Evolutionary conservation across 176 grass and related monocot species (phyloP).

Genomic region (Carex pumila): DNA sequence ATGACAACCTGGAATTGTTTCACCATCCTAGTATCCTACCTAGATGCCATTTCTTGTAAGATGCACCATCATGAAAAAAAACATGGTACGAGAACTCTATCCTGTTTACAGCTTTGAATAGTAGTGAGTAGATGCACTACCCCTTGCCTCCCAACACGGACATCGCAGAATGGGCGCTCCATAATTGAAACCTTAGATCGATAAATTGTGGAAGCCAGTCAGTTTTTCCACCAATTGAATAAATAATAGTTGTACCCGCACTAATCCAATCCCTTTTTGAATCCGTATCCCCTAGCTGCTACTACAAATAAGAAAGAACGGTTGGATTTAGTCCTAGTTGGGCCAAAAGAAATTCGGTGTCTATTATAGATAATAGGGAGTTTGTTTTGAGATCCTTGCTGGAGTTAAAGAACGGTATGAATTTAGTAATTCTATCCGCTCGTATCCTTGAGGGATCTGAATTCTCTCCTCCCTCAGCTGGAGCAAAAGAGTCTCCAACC

Average conservation of each 20-base stretch:
- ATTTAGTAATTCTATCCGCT: no score
- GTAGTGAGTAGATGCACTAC: neutral
- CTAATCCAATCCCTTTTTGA: neutral
- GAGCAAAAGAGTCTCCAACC: no score
- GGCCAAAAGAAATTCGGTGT: no score
- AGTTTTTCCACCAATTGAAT: constrained; percentile 8
- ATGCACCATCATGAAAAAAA: neutral
- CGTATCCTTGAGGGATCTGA: no score
- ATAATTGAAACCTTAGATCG: neutral
- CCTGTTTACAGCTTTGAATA: neutral
- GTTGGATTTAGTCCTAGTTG: no score
- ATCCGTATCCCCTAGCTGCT: no score
- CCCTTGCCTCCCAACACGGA: constrained; percentile 3
- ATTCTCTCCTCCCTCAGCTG: no score
- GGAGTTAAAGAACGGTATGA: no score
- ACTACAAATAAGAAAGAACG: no score
- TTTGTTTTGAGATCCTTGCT: no score
- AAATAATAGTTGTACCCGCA: neutral
- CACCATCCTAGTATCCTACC: neutral
- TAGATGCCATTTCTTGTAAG: neutral
- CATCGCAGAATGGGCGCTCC: neutral
- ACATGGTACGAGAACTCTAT: neutral
- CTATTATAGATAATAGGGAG: no score
- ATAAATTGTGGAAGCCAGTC: constrained; percentile 10
- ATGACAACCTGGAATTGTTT: neutral